Conservation (phyloP, 169 alveolate genomes). For the Eimeria sp. region DNA sequence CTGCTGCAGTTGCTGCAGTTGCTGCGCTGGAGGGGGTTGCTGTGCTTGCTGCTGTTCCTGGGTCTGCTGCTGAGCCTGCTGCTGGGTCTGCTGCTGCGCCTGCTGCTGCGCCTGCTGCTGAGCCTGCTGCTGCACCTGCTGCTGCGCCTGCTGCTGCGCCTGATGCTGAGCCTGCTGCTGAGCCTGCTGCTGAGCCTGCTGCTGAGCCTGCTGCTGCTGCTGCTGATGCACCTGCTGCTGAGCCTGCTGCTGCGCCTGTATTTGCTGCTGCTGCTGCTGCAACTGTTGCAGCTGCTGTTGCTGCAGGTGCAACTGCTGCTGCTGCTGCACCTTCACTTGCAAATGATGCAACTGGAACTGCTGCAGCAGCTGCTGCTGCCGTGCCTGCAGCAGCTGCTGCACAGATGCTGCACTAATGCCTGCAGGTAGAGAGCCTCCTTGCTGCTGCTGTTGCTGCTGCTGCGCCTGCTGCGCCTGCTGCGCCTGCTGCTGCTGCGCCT, state of each 20-base stretch:
- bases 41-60: too few species aligned
- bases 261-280: neutral
- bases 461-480: slow-evolving; percentile 14
- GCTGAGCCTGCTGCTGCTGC: too few species aligned
- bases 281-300: slow-evolving; percentile 39
- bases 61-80: slow-evolving; percentile 1
- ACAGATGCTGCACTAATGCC: slow-evolving; percentile 10
- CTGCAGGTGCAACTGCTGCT: slow-evolving; percentile 35
- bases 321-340: slow-evolving; percentile 12
- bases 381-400: slow-evolving; percentile 61
- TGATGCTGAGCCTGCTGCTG: slow-evolving; percentile 64
- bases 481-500: slow-evolving; percentile 68
- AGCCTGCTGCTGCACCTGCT: slow-evolving; percentile 36
- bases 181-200: neutral
- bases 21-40: neutral
- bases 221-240: neutral
- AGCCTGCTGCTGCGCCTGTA: slow-evolving; percentile 40
- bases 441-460: slow-evolving; percentile 58
- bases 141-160: neutral
- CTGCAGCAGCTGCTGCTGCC: slow-evolving; percentile 37
- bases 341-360: slow-evolving; percentile 32
- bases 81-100: neutral
- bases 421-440: slow-evolving; percentile 22
- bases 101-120: slow-evolving; percentile 31
- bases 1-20: too few species aligned